These are phyloP conservation scores for Ogataea hybrid DNA, from an alignment of 1,139 yeast genomes.

Conservation along the genomic window DNA sequence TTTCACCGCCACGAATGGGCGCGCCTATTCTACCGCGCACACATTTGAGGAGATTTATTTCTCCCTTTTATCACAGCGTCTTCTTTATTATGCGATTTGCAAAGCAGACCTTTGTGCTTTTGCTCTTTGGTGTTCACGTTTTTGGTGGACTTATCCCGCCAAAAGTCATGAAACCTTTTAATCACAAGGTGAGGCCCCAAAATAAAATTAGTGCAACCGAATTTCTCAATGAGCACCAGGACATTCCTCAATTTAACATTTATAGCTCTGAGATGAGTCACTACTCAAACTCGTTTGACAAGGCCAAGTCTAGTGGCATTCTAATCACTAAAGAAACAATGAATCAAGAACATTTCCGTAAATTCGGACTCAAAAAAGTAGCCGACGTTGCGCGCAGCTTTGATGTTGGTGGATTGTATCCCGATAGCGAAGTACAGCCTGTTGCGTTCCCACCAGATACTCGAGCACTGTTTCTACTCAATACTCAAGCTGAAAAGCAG, in stretches of 20 bases:
- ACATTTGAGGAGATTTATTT: slow-evolving; percentile 1
- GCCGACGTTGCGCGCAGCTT: slow-evolving; percentile 9
- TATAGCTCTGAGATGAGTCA: slow-evolving; percentile 13
- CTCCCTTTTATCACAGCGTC: slow-evolving; percentile 2
- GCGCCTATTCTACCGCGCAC: slow-evolving; percentile 8
- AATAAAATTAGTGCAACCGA: neutral
- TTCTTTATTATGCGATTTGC: neutral
- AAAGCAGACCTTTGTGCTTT: neutral
- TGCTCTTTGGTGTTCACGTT: neutral
- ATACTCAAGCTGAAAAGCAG: slow-evolving; percentile 6
- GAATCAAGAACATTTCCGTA: slow-evolving; percentile 9
- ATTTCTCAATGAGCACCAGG: slow-evolving; percentile 6
- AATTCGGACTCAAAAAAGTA: slow-evolving; percentile 14
- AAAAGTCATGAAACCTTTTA: slow-evolving; percentile 5
- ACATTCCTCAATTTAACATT: slow-evolving; percentile 8
- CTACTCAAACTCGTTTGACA: slow-evolving; percentile 10
- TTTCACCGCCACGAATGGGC: slow-evolving; percentile 3
- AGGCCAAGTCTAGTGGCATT: slow-evolving; percentile 17
- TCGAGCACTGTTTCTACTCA: slow-evolving; percentile 21
- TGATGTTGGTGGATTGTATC: slow-evolving; percentile 8
- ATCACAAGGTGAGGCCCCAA: neutral
- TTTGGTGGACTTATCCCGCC: slow-evolving; percentile 8
- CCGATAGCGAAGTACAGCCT: slow-evolving; percentile 8
- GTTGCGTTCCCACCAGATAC: slow-evolving; percentile 19
- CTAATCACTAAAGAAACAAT: slow-evolving; percentile 16